phyloP scores from a whole-genome alignment of 345 rosid species.

The Moricandia moricandioides region DNA sequence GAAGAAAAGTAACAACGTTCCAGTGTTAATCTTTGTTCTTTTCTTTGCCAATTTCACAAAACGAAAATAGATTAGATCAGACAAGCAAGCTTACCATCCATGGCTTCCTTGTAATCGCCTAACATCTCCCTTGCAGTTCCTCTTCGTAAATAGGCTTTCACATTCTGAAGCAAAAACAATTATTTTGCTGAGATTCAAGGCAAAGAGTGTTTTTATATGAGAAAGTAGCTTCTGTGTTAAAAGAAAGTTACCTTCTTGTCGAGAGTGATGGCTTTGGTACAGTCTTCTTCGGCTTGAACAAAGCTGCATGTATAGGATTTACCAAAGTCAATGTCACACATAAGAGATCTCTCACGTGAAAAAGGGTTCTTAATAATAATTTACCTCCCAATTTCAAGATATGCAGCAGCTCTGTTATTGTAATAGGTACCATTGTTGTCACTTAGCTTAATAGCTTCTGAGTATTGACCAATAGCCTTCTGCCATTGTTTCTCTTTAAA shows the following conservation, averaged over 20 bases:
- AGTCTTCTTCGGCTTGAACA: not conserved
- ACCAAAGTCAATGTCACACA: not conserved
- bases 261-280: not conserved
- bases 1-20: not conserved
- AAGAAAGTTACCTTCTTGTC: not conserved
- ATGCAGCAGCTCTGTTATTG: conserved; percentile 94
- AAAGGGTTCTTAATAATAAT: not conserved
- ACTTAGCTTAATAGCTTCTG: conserved; percentile 81
- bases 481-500: conserved; percentile 81
- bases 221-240: not conserved
- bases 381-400: conserved; percentile 47
- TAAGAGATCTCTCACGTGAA: not conserved
- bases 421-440: conserved; percentile 80
- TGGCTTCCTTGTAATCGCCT: conserved; percentile 71
- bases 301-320: not conserved
- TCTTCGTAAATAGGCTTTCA: not conserved
- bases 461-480: conserved; percentile 74
- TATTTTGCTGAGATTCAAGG: not conserved
- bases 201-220: not conserved
- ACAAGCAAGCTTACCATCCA: conserved; percentile 56
- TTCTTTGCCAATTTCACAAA: not conserved
- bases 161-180: not conserved
- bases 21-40: not conserved
- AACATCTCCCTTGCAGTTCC: conserved; percentile 69
- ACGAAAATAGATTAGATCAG: not conserved